A percentile compares a stretch with the other conserved stretches of the same genome.
These are phyloP conservation scores for Uronychia binucleata DNA, from an alignment of 73 alveolate genomes.

Conservation along the genomic window DNA sequence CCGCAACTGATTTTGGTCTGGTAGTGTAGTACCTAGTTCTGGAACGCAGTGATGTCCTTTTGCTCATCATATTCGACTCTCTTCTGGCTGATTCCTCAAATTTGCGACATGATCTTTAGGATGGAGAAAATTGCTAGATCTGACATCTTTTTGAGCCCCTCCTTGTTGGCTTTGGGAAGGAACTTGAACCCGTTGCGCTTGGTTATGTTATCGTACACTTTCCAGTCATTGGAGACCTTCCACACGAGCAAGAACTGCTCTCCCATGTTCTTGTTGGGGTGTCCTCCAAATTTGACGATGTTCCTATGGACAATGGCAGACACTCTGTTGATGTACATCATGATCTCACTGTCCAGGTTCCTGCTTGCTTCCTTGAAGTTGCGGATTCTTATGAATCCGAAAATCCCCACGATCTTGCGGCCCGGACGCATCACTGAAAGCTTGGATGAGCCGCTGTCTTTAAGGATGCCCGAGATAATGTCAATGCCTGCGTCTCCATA, in stretches of 20 bases:
- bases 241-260: background rate
- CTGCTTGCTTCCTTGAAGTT: background rate
- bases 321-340: background rate
- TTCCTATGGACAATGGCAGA: background rate
- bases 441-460: background rate
- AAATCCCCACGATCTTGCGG: background rate
- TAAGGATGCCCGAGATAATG: background rate
- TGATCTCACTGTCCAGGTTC: background rate
- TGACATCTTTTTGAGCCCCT: background rate
- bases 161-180: background rate
- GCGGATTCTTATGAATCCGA: background rate
- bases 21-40: background rate
- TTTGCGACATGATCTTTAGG: background rate
- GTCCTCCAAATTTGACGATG: background rate
- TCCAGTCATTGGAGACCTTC: background rate
- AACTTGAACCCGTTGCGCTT: background rate
- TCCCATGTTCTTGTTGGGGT: background rate
- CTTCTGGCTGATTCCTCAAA: background rate
- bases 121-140: background rate
- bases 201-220: background rate
- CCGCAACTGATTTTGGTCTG: background rate
- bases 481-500: constrained; percentile 1
- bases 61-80: background rate
- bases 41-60: background rate
- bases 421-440: background rate